A percentile compares a stretch with the other conserved stretches of the same genome.
Evolutionary conservation across 495 filamentous ascomycete species (phyloP).

Genomic region (Wilcoxina mikolae): DNA sequence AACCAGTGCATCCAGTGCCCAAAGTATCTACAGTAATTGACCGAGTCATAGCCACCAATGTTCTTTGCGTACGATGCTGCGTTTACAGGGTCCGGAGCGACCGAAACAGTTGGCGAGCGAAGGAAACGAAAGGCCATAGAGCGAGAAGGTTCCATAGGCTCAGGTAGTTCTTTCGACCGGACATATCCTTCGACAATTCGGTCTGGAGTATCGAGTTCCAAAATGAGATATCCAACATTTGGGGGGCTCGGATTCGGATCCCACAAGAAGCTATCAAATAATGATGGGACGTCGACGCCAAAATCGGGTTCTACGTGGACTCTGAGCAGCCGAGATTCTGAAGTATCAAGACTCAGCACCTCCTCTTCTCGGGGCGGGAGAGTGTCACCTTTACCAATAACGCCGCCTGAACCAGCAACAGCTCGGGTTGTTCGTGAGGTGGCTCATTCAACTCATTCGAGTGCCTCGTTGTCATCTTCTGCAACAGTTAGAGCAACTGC

Average conservation of each 20-base stretch:
- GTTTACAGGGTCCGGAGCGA: not conserved
- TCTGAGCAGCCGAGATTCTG: not conserved
- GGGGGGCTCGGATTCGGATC: not conserved
- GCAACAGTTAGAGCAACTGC: not conserved
- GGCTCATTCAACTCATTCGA: not conserved
- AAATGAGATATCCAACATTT: not conserved
- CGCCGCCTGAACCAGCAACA: not conserved
- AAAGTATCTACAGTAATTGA: no score
- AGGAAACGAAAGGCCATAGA: not conserved
- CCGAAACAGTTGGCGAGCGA: not conserved
- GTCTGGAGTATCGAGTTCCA: not conserved
- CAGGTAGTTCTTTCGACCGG: not conserved
- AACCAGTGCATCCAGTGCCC: no score
- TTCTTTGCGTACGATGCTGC: slow-evolving; percentile 2
- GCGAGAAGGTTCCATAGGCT: not conserved
- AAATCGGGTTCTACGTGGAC: not conserved
- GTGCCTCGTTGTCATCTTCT: no score
- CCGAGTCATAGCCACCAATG: no score
- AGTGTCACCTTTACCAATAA: not conserved
- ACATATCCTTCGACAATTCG: not conserved
- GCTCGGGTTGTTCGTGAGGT: not conserved
- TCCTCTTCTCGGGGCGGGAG: not conserved
- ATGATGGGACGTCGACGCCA: not conserved
- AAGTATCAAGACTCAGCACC: not conserved
- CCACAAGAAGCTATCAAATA: not conserved